These are phyloP conservation scores for Wallacemonas sp. DNA, from an alignment of 208 protist genomes.

Conservation along the genomic window DNA sequence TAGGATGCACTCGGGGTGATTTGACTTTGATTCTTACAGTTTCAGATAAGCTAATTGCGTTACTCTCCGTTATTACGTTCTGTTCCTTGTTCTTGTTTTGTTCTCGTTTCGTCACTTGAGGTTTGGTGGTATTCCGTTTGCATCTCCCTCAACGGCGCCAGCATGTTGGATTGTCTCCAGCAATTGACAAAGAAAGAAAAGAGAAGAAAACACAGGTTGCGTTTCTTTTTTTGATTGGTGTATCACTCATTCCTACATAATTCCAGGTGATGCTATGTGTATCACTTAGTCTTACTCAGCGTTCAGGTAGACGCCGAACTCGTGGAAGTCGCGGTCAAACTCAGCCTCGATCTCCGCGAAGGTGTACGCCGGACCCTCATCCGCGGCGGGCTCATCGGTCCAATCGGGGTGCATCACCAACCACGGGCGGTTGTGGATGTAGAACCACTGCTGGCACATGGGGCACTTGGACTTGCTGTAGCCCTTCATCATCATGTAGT, in stretches of 20 bases:
- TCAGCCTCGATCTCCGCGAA: conserved; percentile 91
- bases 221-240: conserved; percentile 13
- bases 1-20: conserved; percentile 3
- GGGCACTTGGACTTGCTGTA: conserved; percentile 90
- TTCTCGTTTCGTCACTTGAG: conserved; percentile 10
- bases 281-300: conserved; percentile 53
- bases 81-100: neutral
- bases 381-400: conserved; percentile 87
- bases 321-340: conserved; percentile 91
- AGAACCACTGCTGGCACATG: conserved; percentile 91
- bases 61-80: neutral
- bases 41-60: too few species aligned
- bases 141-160: neutral
- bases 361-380: conserved; percentile 88
- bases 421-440: conserved; percentile 89
- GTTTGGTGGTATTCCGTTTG: conserved; percentile 3
- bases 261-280: neutral
- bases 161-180: neutral
- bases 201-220: conserved; percentile 23
- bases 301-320: conserved; percentile 90
- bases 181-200: conserved; percentile 22
- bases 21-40: neutral
- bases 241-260: conserved; percentile 14
- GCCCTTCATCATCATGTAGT: conserved; percentile 93
- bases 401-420: conserved; percentile 91